Conservation (phyloP, 108 stramenopile species). For the Cyclotella atomus region DNA sequence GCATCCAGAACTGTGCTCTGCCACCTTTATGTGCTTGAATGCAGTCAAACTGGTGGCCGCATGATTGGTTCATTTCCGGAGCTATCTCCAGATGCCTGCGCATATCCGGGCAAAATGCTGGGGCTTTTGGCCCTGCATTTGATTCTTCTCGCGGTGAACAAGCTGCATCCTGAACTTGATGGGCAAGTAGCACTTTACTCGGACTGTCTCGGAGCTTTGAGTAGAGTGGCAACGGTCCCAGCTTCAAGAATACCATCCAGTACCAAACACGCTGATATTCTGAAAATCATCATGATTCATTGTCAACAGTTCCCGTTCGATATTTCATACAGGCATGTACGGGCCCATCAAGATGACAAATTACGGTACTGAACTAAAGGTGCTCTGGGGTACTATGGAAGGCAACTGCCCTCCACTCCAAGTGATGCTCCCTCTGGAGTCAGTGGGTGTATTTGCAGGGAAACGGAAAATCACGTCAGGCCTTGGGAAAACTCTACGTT, state of each 20-base stretch:
- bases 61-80: constrained; percentile 15
- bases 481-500: background rate
- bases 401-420: background rate
- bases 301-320: constrained; percentile 17
- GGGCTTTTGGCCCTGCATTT: constrained; percentile 25
- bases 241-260: constrained; percentile 3
- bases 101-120: constrained; percentile 25
- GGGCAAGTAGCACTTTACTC: background rate
- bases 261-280: constrained; percentile 15
- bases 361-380: background rate
- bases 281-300: constrained; percentile 17
- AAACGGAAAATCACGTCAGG: constrained; percentile 21
- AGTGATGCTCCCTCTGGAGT: constrained; percentile 15
- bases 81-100: background rate
- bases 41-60: background rate
- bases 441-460: constrained; percentile 8
- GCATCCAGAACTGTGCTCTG: background rate
- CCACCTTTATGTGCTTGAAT: constrained; percentile 13
- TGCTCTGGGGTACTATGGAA: background rate
- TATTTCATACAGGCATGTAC: constrained; percentile 1
- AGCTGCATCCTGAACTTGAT: background rate
- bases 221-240: background rate
- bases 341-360: constrained; percentile 27
- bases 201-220: constrained; percentile 25
- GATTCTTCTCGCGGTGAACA: constrained; percentile 10